Conservation (phyloP, 352 stramenopile species). For the Thalassiosira hispida region DNA sequence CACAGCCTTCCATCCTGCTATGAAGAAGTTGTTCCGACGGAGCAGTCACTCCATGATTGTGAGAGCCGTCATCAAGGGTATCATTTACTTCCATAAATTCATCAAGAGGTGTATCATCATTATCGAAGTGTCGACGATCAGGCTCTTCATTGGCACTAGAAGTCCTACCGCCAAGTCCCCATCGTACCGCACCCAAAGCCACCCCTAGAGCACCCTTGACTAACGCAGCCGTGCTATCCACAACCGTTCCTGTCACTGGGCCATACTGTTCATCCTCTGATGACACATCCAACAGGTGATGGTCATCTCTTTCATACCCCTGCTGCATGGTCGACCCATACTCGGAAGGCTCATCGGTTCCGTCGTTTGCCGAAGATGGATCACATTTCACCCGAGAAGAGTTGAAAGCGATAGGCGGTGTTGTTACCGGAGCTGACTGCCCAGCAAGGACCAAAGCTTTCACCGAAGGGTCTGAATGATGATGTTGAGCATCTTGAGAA, state of each 20-base stretch:
- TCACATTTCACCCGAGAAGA: slow-evolving; percentile 36
- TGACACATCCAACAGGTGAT: slow-evolving; percentile 23
- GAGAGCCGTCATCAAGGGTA: slow-evolving; percentile 8
- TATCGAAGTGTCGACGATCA: neutral
- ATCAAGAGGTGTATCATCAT: slow-evolving; percentile 23
- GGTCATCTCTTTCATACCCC: neutral
- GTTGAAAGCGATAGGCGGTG: slow-evolving; percentile 30
- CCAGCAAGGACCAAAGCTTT: slow-evolving; percentile 29
- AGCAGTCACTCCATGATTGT: neutral
- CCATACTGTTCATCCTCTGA: slow-evolving; percentile 34
- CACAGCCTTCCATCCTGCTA: slow-evolving; percentile 24
- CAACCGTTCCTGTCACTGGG: slow-evolving; percentile 36
- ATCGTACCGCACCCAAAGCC: slow-evolving; percentile 56
- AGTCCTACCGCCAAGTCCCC: slow-evolving; percentile 46
- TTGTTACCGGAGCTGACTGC: slow-evolving; percentile 8
- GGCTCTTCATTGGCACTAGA: slow-evolving; percentile 7
- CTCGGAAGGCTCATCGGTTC: neutral
- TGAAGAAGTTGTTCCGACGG: slow-evolving; percentile 2
- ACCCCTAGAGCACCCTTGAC: slow-evolving; percentile 60
- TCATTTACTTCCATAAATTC: slow-evolving; percentile 30
- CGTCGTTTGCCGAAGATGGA: neutral
- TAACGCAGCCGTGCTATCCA: slow-evolving; percentile 53
- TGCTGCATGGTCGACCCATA: neutral
- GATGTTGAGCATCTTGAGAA: slow-evolving; percentile 10
- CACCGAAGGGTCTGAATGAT: neutral